Evolutionary conservation across 306 rosid species (phyloP).

Genomic region (Ceratonia siliqua): DNA sequence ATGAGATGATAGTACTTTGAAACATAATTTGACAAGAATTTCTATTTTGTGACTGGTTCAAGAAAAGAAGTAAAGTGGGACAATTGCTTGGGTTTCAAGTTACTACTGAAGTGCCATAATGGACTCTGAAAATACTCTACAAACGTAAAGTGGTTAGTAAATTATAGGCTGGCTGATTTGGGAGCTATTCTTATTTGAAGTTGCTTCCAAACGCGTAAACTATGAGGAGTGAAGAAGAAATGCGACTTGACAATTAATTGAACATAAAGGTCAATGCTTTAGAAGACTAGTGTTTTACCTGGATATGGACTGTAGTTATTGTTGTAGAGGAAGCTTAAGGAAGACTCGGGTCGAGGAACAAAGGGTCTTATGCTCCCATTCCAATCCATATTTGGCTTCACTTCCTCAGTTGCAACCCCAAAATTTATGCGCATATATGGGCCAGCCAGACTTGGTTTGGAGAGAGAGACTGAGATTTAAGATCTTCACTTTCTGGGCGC

Average conservation of each 20-base stretch:
- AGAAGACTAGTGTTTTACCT: slow-evolving; percentile 46
- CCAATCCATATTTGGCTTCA: slow-evolving; percentile 71
- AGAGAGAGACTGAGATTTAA: slow-evolving; percentile 8
- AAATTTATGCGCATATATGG: slow-evolving; percentile 41
- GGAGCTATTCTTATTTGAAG: neutral
- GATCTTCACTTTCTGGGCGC: slow-evolving; percentile 59
- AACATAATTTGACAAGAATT: neutral
- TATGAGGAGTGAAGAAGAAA: slow-evolving; percentile 1
- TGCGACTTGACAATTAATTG: slow-evolving; percentile 5
- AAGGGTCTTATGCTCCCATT: slow-evolving; percentile 62
- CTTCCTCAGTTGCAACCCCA: slow-evolving; percentile 40
- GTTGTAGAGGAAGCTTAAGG: slow-evolving; percentile 77
- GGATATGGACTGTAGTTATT: slow-evolving; percentile 54
- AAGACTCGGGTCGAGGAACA: slow-evolving; percentile 64
- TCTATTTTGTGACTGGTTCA: neutral
- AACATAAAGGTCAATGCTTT: neutral
- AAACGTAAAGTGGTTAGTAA: neutral
- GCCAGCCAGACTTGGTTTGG: slow-evolving; percentile 28
- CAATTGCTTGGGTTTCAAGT: slow-evolving; percentile 39
- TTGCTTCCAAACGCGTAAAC: neutral
- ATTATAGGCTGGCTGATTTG: neutral
- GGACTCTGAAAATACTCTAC: neutral
- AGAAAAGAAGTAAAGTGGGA: slow-evolving; percentile 19
- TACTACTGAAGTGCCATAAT: neutral
- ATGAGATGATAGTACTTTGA: neutral